A percentile compares a stretch with the other conserved stretches of the same genome.
These are phyloP conservation scores for Kwoniella botswanensis DNA, from an alignment of 768 basidiomycete genomes.

Conservation along the genomic window DNA sequence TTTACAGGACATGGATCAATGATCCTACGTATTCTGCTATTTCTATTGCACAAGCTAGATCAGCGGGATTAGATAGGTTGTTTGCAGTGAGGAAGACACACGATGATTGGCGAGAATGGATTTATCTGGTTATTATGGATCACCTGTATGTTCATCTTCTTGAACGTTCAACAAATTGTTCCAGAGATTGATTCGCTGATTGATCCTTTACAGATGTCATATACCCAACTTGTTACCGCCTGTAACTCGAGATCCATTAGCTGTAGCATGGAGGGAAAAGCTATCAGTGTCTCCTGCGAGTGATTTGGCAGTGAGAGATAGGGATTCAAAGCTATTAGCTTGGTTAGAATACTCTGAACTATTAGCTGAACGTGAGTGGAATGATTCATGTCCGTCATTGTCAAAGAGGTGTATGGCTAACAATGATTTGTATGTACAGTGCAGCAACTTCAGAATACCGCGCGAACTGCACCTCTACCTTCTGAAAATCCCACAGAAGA, in stretches of 20 bases:
- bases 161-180: no score
- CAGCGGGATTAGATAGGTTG: constrained; percentile 34
- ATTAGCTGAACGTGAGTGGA: constrained; percentile 43
- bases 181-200: background rate
- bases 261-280: constrained; percentile 40
- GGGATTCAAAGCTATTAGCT: constrained; percentile 52
- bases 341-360: constrained; percentile 56
- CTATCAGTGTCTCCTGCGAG: constrained; percentile 16
- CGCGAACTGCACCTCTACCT: constrained; percentile 18
- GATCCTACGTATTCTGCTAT: constrained; percentile 36
- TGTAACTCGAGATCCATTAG: constrained; percentile 31
- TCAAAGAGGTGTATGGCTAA: background rate
- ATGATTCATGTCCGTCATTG: background rate
- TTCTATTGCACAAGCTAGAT: constrained; percentile 39
- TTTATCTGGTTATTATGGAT: constrained; percentile 52
- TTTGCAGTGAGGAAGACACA: constrained; percentile 21
- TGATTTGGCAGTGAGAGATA: constrained; percentile 48
- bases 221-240: constrained; percentile 39
- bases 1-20: constrained; percentile 45
- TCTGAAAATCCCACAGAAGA: constrained; percentile 17
- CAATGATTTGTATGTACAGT: constrained; percentile 14
- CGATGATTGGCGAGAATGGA: constrained; percentile 56
- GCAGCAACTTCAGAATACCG: constrained; percentile 16
- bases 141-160: constrained; percentile 30
- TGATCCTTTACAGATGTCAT: constrained; percentile 31